These are phyloP conservation scores for Fusarium penzigii DNA, from an alignment of 2,329 filamentous ascomycete species.

Conservation along the genomic window DNA sequence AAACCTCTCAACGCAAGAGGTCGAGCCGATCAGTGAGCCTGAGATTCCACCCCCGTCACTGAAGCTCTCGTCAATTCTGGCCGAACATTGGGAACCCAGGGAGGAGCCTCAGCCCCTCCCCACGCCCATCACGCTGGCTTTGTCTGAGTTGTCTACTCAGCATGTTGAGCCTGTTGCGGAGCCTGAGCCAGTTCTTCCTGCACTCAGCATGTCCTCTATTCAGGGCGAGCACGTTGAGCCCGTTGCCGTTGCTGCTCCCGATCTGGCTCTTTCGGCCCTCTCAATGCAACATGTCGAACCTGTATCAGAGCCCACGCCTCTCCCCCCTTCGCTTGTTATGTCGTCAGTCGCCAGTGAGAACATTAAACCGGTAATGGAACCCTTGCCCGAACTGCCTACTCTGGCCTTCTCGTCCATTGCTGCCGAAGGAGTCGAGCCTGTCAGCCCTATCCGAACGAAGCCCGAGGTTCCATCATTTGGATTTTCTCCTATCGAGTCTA, in stretches of 20 bases:
- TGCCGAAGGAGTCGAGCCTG: conserved; percentile 41
- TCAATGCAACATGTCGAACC: conserved; percentile 38
- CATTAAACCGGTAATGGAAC: conserved; percentile 35
- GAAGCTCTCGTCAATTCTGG: conserved; percentile 33
- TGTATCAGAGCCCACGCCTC: conserved; percentile 28
- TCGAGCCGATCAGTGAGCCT: conserved; percentile 34
- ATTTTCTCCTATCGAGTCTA: conserved; percentile 47
- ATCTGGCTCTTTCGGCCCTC: conserved; percentile 33
- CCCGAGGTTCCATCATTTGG: conserved; percentile 34
- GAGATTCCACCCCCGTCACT: conserved; percentile 34
- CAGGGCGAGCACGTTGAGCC: conserved; percentile 30
- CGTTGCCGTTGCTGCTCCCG: conserved; percentile 17
- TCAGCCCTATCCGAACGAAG: conserved; percentile 32
- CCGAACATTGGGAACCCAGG: conserved; percentile 37
- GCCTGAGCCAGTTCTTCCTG: conserved; percentile 16
- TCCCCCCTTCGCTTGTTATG: conserved; percentile 11
- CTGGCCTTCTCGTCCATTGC: conserved; percentile 41
- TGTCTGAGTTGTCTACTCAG: conserved; percentile 38
- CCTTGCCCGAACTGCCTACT: conserved; percentile 22
- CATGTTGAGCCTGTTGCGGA: conserved; percentile 39
- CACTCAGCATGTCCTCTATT: conserved; percentile 18
- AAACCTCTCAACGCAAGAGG: conserved; percentile 29
- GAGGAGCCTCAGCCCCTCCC: conserved; percentile 29
- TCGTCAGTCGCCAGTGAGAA: conserved; percentile 33
- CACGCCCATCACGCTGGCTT: conserved; percentile 28